These are phyloP conservation scores for Coniochaeta sp. DNA, from an alignment of 2,329 filamentous ascomycete species.

Conservation along the genomic window DNA sequence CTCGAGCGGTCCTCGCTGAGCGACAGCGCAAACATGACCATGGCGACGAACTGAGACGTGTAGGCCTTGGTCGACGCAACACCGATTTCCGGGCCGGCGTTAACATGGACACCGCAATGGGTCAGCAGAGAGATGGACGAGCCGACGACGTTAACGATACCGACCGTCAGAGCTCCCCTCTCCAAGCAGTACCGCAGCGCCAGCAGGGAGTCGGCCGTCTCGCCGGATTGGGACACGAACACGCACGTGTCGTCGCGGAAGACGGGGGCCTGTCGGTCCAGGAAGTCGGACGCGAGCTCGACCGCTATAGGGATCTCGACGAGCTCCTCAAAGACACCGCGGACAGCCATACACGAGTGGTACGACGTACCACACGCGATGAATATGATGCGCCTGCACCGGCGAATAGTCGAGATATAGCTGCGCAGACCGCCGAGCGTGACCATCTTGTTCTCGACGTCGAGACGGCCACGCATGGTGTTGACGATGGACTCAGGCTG, in stretches of 20 bases:
- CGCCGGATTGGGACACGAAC: slow-evolving; percentile 97
- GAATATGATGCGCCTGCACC: slow-evolving; percentile 96
- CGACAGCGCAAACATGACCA: slow-evolving; percentile 99
- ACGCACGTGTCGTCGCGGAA: slow-evolving; percentile 99
- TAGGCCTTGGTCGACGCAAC: slow-evolving; percentile 99
- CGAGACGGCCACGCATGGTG: slow-evolving; percentile 98
- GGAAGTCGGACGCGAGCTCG: slow-evolving; percentile 95
- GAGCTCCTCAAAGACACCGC: slow-evolving; percentile 94
- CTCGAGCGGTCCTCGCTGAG: slow-evolving; percentile 94
- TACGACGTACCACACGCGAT: slow-evolving; percentile 98
- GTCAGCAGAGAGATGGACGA: slow-evolving; percentile 98
- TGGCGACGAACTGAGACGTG: slow-evolving; percentile 98
- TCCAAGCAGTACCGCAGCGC: slow-evolving; percentile 96
- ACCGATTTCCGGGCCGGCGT: slow-evolving; percentile 96
- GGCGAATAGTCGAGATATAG: slow-evolving; percentile 93
- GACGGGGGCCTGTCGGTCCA: slow-evolving; percentile 91
- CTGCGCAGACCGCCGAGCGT: slow-evolving; percentile 93
- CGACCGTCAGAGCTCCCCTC: slow-evolving; percentile 92
- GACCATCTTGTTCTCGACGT: slow-evolving; percentile 87
- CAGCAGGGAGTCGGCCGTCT: slow-evolving; percentile 96
- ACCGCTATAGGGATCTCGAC: slow-evolving; percentile 97
- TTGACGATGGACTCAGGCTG: slow-evolving; percentile 99
- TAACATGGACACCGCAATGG: slow-evolving; percentile 99
- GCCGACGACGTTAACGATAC: slow-evolving; percentile 97
- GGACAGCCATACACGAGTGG: slow-evolving; percentile 99